A percentile compares a stretch with the other conserved stretches of the same genome.
Conservation (phyloP, 202 grass and related monocot genomes). For the Panicum hallii region DNA sequence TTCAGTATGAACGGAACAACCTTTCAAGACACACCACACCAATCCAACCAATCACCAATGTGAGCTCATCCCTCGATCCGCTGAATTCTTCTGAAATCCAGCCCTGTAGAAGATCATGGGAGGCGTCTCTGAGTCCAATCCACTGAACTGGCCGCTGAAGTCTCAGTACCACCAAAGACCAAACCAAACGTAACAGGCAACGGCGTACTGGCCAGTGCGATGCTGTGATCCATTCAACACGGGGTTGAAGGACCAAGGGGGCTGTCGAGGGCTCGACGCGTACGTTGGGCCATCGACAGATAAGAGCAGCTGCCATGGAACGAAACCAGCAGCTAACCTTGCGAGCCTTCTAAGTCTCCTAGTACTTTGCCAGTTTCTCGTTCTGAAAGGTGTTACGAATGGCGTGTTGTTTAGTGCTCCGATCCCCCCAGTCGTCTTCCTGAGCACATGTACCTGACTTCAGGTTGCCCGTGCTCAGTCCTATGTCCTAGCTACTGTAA, state of each 20-base stretch:
- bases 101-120: background rate
- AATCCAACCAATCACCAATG: no score
- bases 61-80: no score
- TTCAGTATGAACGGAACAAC: constrained; percentile 16
- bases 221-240: background rate
- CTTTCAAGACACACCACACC: background rate
- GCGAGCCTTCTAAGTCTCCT: background rate
- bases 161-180: constrained; percentile 14
- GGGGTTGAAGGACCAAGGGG: background rate
- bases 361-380: no score
- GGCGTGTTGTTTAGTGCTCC: no score
- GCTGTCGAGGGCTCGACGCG: no score
- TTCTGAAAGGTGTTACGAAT: background rate
- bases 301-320: background rate
- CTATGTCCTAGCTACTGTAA: background rate
- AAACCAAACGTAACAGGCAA: background rate
- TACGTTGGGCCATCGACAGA: no score
- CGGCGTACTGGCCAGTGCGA: background rate
- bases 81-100: background rate
- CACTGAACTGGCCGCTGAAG: background rate
- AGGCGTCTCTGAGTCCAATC: background rate
- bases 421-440: background rate
- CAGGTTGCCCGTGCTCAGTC: background rate
- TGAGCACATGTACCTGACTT: no score
- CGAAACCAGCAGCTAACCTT: background rate